Conservation (phyloP, 257 asterid species). For the Solanum infundibuliforme region DNA sequence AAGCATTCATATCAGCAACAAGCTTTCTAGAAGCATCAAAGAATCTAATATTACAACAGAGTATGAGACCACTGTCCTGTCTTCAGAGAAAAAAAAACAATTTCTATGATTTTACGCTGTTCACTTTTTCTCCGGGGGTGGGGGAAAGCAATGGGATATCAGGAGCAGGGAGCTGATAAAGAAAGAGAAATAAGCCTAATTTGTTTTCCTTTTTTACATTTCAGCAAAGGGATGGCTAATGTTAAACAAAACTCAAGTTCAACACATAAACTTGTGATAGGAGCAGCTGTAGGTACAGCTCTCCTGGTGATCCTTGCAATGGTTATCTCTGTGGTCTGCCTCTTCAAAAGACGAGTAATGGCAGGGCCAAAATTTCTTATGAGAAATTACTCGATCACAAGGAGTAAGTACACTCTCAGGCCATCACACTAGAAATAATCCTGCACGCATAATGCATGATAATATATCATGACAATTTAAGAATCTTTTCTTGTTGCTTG, state of each 20-base stretch:
- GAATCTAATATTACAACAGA: slow-evolving; percentile 42
- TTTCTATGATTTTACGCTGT: not conserved
- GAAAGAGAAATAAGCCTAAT: slow-evolving; percentile 4
- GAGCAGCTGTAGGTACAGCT: slow-evolving; percentile 37
- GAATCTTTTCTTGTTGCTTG: not conserved
- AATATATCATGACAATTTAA: not conserved
- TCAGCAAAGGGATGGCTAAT: slow-evolving; percentile 39
- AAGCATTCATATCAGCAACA: slow-evolving; percentile 27
- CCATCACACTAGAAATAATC: not conserved
- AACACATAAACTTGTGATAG: slow-evolving; percentile 26
- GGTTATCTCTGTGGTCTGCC: slow-evolving; percentile 25
- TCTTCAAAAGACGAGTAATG: slow-evolving; percentile 24
- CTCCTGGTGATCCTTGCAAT: slow-evolving; percentile 20
- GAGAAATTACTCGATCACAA: slow-evolving; percentile 48
- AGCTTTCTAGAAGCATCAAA: slow-evolving; percentile 20
- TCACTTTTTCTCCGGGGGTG: not conserved
- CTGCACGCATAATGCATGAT: not conserved
- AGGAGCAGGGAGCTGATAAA: not conserved
- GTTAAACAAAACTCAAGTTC: slow-evolving; percentile 23
- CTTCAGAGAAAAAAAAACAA: not conserved
- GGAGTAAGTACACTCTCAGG: slow-evolving; percentile 36
- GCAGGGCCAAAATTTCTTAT: slow-evolving; percentile 12
- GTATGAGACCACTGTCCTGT: slow-evolving; percentile 27
- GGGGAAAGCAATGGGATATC: not conserved
- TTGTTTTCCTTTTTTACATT: slow-evolving; percentile 3